Percentiles rank a stretch among this genome's conserved stretches.
Conservation (phyloP, 2,329 filamentous ascomycete genomes). For the Diaporthe eres region DNA sequence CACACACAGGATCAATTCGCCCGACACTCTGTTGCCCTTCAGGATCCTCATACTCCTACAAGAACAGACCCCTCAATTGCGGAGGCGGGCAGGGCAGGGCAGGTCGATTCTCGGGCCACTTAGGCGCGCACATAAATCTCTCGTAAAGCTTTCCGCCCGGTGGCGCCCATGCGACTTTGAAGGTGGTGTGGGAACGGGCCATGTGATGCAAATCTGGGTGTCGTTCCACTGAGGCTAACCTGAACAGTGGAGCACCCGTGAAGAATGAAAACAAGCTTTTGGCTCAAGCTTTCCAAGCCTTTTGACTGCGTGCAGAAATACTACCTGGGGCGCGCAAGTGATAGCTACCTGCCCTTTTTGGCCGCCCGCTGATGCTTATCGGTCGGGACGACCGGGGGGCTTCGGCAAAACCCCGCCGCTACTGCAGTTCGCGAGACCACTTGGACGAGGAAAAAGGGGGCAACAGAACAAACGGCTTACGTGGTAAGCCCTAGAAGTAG, state of each 20-base stretch:
- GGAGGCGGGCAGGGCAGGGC: no score
- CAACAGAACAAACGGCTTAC: neutral
- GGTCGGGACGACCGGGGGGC: neutral
- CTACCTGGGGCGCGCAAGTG: neutral
- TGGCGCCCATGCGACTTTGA: neutral
- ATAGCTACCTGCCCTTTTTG: constrained; percentile 14
- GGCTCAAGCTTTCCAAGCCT: neutral
- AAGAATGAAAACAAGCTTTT: constrained; percentile 16
- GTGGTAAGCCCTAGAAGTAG: neutral
- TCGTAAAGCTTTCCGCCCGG: neutral
- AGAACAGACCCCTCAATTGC: no score
- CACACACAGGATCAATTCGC: neutral
- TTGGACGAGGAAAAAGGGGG: neutral
- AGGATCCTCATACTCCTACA: neutral
- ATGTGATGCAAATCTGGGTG: constrained; percentile 5
- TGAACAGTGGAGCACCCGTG: neutral
- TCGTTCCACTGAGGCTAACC: constrained; percentile 7
- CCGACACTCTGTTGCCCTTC: neutral
- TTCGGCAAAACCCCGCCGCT: neutral
- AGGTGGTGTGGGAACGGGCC: constrained; percentile 1
- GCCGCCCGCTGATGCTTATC: neutral
- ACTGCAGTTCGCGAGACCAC: neutral
- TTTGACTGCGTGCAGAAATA: neutral
- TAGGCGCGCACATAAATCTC: neutral
- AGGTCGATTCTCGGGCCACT: neutral